Conservation (phyloP, 2,329 filamentous ascomycete species). For the Lachnellula occidentalis region DNA sequence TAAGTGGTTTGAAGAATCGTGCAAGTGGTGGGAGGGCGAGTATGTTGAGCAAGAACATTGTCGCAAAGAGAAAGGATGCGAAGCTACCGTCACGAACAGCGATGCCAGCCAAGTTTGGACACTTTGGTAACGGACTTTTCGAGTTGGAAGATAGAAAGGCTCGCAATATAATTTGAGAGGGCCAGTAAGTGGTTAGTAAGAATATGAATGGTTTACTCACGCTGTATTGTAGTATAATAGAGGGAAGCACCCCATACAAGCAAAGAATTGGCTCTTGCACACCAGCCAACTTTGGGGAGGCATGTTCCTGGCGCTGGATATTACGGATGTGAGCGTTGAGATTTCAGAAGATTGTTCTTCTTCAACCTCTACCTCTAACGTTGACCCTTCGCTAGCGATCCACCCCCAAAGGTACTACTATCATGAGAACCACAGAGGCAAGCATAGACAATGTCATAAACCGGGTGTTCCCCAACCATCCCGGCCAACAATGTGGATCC, state of each 20-base stretch:
- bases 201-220: slow-evolving; percentile 12
- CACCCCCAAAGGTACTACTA: slow-evolving; percentile 14
- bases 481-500: slow-evolving; percentile 7
- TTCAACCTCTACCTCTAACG: not conserved
- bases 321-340: not conserved
- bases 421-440: slow-evolving; percentile 9
- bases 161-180: slow-evolving; percentile 9
- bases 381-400: slow-evolving; percentile 3
- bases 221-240: slow-evolving; percentile 32
- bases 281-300: slow-evolving; percentile 13
- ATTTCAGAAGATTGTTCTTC: not conserved
- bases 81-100: not conserved
- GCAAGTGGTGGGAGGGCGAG: not conserved
- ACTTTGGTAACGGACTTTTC: not conserved
- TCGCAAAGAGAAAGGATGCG: not conserved
- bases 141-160: slow-evolving; percentile 1
- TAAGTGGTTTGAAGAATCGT: slow-evolving; percentile 1
- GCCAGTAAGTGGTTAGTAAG: not conserved
- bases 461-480: slow-evolving; percentile 12
- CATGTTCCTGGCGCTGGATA: slow-evolving; percentile 7
- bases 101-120: not conserved
- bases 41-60: not conserved
- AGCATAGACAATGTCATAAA: slow-evolving; percentile 21
- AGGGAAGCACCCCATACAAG: slow-evolving; percentile 31
- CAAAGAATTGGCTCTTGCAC: slow-evolving; percentile 23